Evolutionary conservation across 2,329 filamentous ascomycete species (phyloP).

Genomic region (Bipolaris bicolor): DNA sequence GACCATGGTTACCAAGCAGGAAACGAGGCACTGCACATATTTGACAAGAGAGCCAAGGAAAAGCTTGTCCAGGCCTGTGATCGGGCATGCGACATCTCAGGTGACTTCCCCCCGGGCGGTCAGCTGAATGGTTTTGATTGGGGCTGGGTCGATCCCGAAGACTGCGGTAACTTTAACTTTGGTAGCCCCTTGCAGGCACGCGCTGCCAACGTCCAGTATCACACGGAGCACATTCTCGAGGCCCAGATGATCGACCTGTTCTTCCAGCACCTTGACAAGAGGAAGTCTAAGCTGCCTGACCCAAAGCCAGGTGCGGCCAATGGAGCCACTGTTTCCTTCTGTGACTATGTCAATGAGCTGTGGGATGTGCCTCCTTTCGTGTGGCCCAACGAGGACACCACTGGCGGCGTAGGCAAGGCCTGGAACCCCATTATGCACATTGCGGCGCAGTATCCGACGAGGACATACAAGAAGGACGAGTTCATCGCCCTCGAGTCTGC

Average conservation of each 20-base stretch:
- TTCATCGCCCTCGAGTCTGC: constrained; percentile 2
- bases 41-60: neutral
- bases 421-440: constrained; percentile 6
- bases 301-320: neutral
- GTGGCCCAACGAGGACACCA: constrained; percentile 1
- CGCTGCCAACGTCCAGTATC: neutral
- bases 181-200: neutral
- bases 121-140: neutral
- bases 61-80: neutral
- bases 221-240: constrained; percentile 2
- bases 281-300: neutral
- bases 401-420: neutral
- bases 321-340: neutral
- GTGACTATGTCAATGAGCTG: neutral
- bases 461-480: neutral
- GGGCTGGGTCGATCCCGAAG: neutral
- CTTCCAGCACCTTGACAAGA: neutral
- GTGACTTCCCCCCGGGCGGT: neutral
- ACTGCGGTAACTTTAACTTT: neutral
- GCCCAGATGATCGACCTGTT: constrained; percentile 4
- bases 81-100: neutral
- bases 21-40: neutral
- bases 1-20: neutral
- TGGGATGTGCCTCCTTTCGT: neutral
- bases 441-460: constrained; percentile 3